A percentile compares a stretch with the other conserved stretches of the same genome.
Conservation (phyloP, 768 basidiomycete species). For the Pleurotus ostreatus region DNA sequence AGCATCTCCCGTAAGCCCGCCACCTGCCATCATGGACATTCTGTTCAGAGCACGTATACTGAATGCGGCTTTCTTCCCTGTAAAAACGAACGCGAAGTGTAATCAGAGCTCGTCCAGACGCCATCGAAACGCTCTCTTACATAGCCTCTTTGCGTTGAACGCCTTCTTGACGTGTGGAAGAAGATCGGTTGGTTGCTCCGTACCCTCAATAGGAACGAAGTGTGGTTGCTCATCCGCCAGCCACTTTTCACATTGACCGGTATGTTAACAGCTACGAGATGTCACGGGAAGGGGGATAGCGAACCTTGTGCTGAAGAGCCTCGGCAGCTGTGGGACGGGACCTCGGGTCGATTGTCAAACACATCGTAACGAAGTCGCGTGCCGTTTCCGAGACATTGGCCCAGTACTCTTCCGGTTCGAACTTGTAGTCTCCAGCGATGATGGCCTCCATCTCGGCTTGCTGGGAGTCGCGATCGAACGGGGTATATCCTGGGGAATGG, state of each 20-base stretch:
- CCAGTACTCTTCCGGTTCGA: slow-evolving; percentile 80
- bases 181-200: slow-evolving; percentile 68
- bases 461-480: slow-evolving; percentile 90
- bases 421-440: slow-evolving; percentile 88
- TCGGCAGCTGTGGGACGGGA: slow-evolving; percentile 76
- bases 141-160: slow-evolving; percentile 85
- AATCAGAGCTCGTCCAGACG: background rate
- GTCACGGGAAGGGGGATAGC: background rate
- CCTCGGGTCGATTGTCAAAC: slow-evolving; percentile 81
- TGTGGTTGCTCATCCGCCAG: slow-evolving; percentile 66
- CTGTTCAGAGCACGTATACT: slow-evolving; percentile 84
- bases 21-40: slow-evolving; percentile 56
- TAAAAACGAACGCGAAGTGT: slow-evolving; percentile 7
- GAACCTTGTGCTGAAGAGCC: slow-evolving; percentile 64
- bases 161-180: slow-evolving; percentile 86
- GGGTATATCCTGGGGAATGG: slow-evolving; percentile 72
- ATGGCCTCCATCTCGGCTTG: slow-evolving; percentile 94
- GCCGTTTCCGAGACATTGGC: slow-evolving; percentile 78
- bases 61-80: slow-evolving; percentile 86
- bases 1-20: slow-evolving; percentile 35
- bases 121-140: slow-evolving; percentile 38
- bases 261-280: too few relatives aligned
- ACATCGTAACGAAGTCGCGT: slow-evolving; percentile 74
- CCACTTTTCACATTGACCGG: slow-evolving; percentile 40
- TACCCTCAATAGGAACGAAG: slow-evolving; percentile 59